phyloP scores from a whole-genome alignment of 1,284 basidiomycete species.

The Ganoderma sp. region DNA sequence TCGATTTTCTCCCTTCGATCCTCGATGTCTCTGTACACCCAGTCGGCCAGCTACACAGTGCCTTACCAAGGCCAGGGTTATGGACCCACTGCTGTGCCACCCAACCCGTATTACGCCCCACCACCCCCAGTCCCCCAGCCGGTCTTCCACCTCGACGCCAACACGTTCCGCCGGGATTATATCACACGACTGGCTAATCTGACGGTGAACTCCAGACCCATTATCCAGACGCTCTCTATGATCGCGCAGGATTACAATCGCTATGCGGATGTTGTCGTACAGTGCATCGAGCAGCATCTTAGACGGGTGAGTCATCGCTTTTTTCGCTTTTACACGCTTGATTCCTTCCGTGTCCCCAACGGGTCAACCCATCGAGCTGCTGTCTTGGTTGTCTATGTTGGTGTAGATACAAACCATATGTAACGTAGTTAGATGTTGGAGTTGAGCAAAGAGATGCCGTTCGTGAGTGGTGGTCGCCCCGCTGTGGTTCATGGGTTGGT shows the following conservation, averaged over 20 bases:
- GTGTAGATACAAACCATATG: conserved; percentile 11
- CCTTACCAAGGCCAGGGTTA: conserved; percentile 51
- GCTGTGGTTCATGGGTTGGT: conserved; percentile 8
- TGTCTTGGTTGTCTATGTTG: neutral
- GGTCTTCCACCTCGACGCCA: conserved; percentile 67
- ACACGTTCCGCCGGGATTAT: conserved; percentile 84
- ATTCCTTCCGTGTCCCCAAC: neutral
- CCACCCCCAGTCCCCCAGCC: conserved; percentile 43
- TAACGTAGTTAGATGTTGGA: conserved; percentile 35
- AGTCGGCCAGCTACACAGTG: conserved; percentile 47
- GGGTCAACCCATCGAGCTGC: neutral
- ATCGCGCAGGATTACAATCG: conserved; percentile 88
- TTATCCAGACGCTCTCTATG: conserved; percentile 95
- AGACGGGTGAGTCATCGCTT: conserved; percentile 73
- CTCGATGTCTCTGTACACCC: conserved; percentile 57
- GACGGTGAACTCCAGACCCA: conserved; percentile 94
- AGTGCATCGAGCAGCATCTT: conserved; percentile 90
- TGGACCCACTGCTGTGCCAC: conserved; percentile 48
- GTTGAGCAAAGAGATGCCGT: conserved; percentile 37
- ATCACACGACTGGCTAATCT: conserved; percentile 80
- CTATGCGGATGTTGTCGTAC: conserved; percentile 82
- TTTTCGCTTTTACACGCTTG: conserved; percentile 19
- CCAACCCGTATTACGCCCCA: conserved; percentile 47
- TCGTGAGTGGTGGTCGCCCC: conserved; percentile 17
- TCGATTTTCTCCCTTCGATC: neutral